Evolutionary conservation across 176 grass and related monocot genomes (phyloP), one percentile per base, ranked within the genome.

Genomic region (Leersia perrieri): DNA sequence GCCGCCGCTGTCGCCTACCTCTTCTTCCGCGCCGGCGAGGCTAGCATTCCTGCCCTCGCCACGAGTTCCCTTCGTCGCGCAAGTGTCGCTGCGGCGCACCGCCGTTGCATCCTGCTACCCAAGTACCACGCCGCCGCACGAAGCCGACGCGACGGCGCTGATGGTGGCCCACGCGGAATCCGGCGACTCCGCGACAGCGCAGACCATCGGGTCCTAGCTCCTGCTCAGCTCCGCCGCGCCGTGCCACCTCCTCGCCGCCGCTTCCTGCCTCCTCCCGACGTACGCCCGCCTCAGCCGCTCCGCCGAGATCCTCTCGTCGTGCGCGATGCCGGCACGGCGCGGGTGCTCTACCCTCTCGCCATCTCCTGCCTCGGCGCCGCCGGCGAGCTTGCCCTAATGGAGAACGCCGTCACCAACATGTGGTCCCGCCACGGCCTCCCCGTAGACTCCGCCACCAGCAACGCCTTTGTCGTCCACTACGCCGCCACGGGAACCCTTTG

Each of bases 381-480:
- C 7, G 94, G 94, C 12, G 84, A 90, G 53, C 86, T 97, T 29
- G 76, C 44, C 7, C 62, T 84, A 55, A 98, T 95, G 96, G 90
- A 91, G 88, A 86, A 79, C 31, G 74, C 78, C 33, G 33, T 93
- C 57, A 82, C 82, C 0, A 83, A 88, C 45, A 98, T 98, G 90
- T 63, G n/a, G n/a, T n/a, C 35, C 75, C 86, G 78, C 9, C 83
- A 58, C 1, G 86, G 92, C 42, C 83, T 93, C 30, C 78, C 69
- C 78, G 63, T 98, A 16, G 84, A 90, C 79, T 71, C 88, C 76
- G 41, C 84, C 25, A 89, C 81, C 0, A 90, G 92, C 3, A 92
- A 98, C 74, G 84, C 88, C 71, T 98, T 93, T 44, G 78, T 98
- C 34, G 81, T 79, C n/a, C 64, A 89, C 66, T 91, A 95, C 87